A percentile compares a stretch with the other conserved stretches of the same genome.
Evolutionary conservation across 352 stramenopile genomes (phyloP).

Genomic region (Globisporangium paddicum): DNA sequence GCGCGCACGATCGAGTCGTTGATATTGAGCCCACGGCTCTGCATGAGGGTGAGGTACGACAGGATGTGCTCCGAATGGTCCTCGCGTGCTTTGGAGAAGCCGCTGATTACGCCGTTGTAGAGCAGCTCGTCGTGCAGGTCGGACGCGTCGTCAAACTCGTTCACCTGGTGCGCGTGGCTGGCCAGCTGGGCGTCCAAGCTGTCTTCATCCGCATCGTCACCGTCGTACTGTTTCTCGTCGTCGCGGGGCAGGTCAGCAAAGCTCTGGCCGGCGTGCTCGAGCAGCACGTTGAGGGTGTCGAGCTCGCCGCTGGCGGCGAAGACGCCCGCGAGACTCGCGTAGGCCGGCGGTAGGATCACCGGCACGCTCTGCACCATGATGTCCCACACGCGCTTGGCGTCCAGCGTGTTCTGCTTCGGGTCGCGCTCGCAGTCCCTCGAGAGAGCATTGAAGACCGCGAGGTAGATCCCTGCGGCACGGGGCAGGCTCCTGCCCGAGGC

Average conservation of each 20-base stretch:
- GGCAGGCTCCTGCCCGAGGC: conserved; percentile 21
- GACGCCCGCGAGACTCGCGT: conserved; percentile 76
- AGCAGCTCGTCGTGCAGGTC: conserved; percentile 49
- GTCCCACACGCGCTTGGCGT: conserved; percentile 71
- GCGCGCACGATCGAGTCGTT: conserved; percentile 76
- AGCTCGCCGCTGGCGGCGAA: conserved; percentile 76
- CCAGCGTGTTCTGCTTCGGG: conserved; percentile 56
- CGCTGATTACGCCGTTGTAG: conserved; percentile 78
- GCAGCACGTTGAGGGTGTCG: conserved; percentile 54
- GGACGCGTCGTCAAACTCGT: conserved; percentile 22
- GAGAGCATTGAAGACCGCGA: conserved; percentile 80
- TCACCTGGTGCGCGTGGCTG: conserved; percentile 15
- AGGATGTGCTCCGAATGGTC: conserved; percentile 68
- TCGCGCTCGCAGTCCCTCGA: conserved; percentile 60
- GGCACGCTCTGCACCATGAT: conserved; percentile 68
- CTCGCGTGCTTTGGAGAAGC: conserved; percentile 65
- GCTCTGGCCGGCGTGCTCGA: conserved; percentile 46
- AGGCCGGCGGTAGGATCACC: conserved; percentile 62
- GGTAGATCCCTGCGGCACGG: conserved; percentile 52
- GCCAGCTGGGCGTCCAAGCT: conserved; percentile 17
- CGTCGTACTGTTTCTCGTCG: conserved; percentile 13
- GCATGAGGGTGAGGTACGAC: conserved; percentile 55
- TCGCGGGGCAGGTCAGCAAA: conserved; percentile 24
- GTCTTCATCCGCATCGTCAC: conserved; percentile 25
- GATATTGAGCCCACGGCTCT: conserved; percentile 38